Conservation (phyloP, 768 basidiomycete genomes). For the Terana coerulea region DNA sequence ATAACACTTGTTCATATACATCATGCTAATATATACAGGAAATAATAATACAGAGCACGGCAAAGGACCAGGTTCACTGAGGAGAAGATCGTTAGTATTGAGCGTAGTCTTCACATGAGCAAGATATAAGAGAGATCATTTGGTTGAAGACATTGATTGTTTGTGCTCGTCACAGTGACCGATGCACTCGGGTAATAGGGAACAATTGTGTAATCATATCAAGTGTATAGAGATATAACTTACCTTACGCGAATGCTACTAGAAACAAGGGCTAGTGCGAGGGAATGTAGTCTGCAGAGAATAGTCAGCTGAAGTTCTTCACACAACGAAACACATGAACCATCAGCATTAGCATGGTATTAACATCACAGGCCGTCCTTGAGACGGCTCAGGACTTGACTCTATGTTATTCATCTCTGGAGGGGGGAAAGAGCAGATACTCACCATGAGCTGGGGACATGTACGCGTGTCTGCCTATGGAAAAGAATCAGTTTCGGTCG, state of each 20-base stretch:
- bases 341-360: constrained; percentile 88
- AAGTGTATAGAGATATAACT: not conserved
- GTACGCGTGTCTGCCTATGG: too few relatives aligned
- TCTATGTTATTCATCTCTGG: constrained; percentile 74
- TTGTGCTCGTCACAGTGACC: constrained; percentile 13
- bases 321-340: constrained; percentile 23
- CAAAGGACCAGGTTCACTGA: not conserved
- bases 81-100: not conserved
- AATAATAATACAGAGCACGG: not conserved
- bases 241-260: not conserved
- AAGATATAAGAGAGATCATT: constrained; percentile 27
- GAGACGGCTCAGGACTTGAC: constrained; percentile 87
- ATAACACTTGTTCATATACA: too few relatives aligned
- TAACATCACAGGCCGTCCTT: constrained; percentile 72
- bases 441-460: constrained; percentile 34
- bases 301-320: constrained; percentile 45
- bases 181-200: constrained; percentile 15
- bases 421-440: constrained; percentile 22
- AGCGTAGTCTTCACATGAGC: not conserved
- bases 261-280: not conserved
- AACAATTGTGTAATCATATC: constrained; percentile 27
- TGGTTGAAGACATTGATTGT: constrained; percentile 32
- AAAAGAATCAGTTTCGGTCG: not conserved
- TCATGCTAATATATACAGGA: not conserved
- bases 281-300: too few relatives aligned